Evolutionary conservation across 768 basidiomycete genomes (phyloP).

Genomic region (Leccinum sublutescens): DNA sequence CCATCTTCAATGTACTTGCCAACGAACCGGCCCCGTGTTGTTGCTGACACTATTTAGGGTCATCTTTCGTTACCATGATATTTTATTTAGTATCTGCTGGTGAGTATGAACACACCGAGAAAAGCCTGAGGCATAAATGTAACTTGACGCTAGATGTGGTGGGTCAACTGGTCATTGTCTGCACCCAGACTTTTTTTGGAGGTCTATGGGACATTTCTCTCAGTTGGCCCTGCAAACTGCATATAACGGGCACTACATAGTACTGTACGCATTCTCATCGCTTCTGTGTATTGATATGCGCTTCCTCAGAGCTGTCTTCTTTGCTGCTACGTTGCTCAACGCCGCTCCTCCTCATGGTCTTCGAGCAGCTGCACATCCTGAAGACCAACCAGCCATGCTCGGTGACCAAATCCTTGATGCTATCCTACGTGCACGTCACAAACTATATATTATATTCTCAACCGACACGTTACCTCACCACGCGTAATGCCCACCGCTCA

Average conservation of each 20-base stretch:
- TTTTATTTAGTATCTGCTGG: background rate
- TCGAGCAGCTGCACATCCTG: background rate
- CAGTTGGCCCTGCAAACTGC: background rate
- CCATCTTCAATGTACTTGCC: no score
- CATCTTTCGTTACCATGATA: background rate
- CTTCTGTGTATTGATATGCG: background rate
- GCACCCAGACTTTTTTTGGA: background rate
- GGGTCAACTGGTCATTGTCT: no score
- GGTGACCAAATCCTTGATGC: background rate
- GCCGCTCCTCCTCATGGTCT: background rate
- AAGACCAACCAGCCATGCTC: background rate
- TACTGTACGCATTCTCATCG: background rate
- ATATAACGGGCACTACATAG: background rate
- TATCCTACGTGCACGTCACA: no score
- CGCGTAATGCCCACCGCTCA: conserved; percentile 32
- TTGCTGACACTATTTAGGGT: background rate
- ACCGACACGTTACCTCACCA: conserved; percentile 18
- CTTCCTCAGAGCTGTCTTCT: background rate
- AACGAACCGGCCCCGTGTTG: no score
- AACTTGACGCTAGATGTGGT: background rate
- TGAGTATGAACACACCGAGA: background rate
- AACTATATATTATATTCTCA: background rate
- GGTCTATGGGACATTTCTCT: background rate
- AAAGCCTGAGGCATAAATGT: background rate
- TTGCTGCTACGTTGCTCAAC: background rate